phyloP scores from a whole-genome alignment of 2,329 filamentous ascomycete species.

The Sporothrix luriei region DNA sequence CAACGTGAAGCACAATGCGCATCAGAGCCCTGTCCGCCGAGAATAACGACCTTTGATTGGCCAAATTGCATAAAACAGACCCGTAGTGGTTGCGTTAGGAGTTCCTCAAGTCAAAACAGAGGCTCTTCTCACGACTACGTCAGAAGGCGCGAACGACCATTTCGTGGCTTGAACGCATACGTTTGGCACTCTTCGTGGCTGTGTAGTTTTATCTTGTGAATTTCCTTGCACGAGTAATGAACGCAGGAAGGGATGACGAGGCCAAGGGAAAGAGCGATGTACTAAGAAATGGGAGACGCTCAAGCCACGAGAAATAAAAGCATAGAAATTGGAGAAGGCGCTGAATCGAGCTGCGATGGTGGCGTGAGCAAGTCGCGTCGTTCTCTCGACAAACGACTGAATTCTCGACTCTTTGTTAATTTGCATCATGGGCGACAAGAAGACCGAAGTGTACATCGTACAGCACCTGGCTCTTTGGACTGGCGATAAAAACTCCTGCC shows the following conservation, averaged over 20 bases:
- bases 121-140: background rate
- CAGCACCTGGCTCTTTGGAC: background rate
- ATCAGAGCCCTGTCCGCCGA: slow-evolving; percentile 25
- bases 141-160: background rate
- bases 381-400: background rate
- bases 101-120: slow-evolving; percentile 16
- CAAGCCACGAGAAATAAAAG: background rate
- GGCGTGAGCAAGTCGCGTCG: slow-evolving; percentile 16
- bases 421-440: background rate
- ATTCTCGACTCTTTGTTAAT: background rate
- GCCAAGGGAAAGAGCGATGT: background rate
- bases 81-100: slow-evolving; percentile 21
- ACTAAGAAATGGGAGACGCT: background rate
- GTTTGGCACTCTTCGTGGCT: slow-evolving; percentile 2
- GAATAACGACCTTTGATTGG: slow-evolving; percentile 9
- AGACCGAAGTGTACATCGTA: background rate
- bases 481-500: slow-evolving; percentile 14
- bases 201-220: background rate
- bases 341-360: background rate
- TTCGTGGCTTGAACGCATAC: slow-evolving; percentile 8
- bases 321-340: background rate
- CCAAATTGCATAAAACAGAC: background rate
- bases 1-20: slow-evolving; percentile 28
- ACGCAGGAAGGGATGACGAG: background rate
- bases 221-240: background rate